Evolutionary conservation across 2,329 filamentous ascomycete species (phyloP), one percentile per base, ranked within the genome.

Genomic region (Orbilia quercus): DNA sequence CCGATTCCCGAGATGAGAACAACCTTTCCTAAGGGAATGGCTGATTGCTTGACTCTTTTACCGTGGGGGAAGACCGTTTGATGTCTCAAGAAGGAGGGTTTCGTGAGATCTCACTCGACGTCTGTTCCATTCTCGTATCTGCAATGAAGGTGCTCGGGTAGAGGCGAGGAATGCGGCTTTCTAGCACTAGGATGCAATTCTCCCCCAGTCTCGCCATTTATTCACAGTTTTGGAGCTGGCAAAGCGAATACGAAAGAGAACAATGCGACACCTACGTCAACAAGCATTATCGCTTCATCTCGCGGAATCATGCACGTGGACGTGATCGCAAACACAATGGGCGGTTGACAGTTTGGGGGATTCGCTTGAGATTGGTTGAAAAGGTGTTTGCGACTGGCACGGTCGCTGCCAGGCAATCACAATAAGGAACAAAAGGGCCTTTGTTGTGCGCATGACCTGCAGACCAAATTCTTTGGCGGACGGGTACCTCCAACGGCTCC

Each of bases 381-480:
- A 22, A 11, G 18, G 12, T 20, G 12, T 28, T 28, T 55, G 34
- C 34, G 34, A 45, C 47, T 25, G 16, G 54, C 57, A 57, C 36
- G 48, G 54, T 59, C 31, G 66, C 45, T 71, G 60, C 57, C 28
- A 50, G 20, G 66, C 28, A 44, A 60, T 25, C n/a, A 36, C 14
- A 34, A 34, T 6, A 31, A 22, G 18, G 25, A 18, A 25, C 38
- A 51, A 57, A 55, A 7, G 36, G 16, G 40, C 42, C 25, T 48
- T 40, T 44, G 60, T 40, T 44, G 59, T 20, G 44, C 67, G 65
- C 67, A 57, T 65, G 67, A 72, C 59, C 59, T 65, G 67, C 59
- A 38, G 67, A 72, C 65, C 67, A 31, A 59, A 38, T 11, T 54
- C 54, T 42, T 16, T 16, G 16, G 9, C 31, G 18, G 16, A 36